A percentile compares a stretch with the other conserved stretches of the same genome.
Evolutionary conservation across 257 asterid genomes (phyloP).

Genomic region (Scutellaria minor): DNA sequence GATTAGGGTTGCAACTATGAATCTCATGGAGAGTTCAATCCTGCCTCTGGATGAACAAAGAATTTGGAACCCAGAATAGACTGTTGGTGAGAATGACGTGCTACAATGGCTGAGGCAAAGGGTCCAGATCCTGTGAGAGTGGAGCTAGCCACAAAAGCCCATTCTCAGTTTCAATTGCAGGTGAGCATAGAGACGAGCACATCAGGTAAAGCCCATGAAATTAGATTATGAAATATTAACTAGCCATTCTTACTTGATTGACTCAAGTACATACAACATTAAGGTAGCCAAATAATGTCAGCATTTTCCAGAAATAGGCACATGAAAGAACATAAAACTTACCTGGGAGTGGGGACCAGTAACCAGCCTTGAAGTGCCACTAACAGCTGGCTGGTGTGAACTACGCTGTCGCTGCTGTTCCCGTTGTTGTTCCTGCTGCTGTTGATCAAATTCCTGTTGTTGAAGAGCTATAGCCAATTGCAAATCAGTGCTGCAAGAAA

Average conservation of each 20-base stretch:
- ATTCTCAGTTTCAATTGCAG: no score
- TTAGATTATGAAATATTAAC: neutral
- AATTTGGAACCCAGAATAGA: no score
- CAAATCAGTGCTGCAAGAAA: constrained; percentile 77
- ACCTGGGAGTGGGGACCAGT: constrained; percentile 95
- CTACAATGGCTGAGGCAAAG: no score
- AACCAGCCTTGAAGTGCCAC: constrained; percentile 62
- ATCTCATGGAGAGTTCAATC: no score
- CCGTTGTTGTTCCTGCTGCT: constrained; percentile 45
- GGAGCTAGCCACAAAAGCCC: no score
- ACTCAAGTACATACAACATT: constrained; percentile 8
- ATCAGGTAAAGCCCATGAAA: neutral
- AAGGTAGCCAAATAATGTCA: constrained; percentile 14
- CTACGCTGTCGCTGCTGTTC: constrained; percentile 47
- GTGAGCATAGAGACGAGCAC: no score
- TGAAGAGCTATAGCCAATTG: constrained; percentile 96
- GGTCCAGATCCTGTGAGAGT: no score
- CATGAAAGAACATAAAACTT: constrained; percentile 20
- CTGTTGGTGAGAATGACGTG: no score
- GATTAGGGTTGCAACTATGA: no score
- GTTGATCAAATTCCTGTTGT: constrained; percentile 91
- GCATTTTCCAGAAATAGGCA: neutral
- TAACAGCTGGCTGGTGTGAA: constrained; percentile 50
- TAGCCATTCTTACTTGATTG: constrained; percentile 6
- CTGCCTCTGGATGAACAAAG: no score